phyloP scores from a whole-genome alignment of 345 rosid species.

The Balakata baccata region DNA sequence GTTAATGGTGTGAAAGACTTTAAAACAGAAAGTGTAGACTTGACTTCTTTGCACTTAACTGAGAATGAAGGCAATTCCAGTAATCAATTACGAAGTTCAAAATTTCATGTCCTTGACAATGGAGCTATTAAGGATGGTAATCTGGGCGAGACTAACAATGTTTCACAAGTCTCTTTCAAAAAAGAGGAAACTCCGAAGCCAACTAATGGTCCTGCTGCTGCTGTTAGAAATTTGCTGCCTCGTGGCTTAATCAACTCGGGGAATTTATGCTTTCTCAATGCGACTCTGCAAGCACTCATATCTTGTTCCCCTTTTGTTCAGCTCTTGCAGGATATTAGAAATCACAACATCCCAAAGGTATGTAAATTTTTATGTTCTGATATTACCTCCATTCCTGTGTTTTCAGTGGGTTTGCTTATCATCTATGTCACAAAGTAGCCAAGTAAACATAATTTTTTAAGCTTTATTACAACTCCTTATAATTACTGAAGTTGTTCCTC shows the following conservation, averaged over 20 bases:
- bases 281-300: conserved; percentile 83
- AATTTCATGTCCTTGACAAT: conserved; percentile 47
- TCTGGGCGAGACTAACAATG: conserved; percentile 25
- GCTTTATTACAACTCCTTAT: neutral
- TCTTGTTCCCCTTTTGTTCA: conserved; percentile 84
- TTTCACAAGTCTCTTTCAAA: conserved; percentile 25
- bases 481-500: neutral
- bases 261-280: conserved; percentile 85
- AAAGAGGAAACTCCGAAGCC: conserved; percentile 33
- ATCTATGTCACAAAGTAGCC: neutral
- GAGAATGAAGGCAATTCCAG: conserved; percentile 40
- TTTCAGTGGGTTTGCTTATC: neutral
- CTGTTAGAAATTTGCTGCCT: conserved; percentile 46
- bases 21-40: conserved; percentile 31
- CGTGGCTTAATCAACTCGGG: conserved; percentile 86
- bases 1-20: conserved; percentile 45
- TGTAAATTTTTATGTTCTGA: neutral
- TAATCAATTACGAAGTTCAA: conserved; percentile 39
- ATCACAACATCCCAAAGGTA: conserved; percentile 59
- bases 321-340: conserved; percentile 66
- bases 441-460: conserved; percentile 12
- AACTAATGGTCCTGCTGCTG: conserved; percentile 34
- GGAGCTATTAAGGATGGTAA: conserved; percentile 27
- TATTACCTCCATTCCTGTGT: neutral
- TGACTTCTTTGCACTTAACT: conserved; percentile 28